Evolutionary conservation across 1,284 basidiomycete genomes (phyloP), one percentile per base, ranked within the genome.

Genomic region (Ganoderma resinaceum): DNA sequence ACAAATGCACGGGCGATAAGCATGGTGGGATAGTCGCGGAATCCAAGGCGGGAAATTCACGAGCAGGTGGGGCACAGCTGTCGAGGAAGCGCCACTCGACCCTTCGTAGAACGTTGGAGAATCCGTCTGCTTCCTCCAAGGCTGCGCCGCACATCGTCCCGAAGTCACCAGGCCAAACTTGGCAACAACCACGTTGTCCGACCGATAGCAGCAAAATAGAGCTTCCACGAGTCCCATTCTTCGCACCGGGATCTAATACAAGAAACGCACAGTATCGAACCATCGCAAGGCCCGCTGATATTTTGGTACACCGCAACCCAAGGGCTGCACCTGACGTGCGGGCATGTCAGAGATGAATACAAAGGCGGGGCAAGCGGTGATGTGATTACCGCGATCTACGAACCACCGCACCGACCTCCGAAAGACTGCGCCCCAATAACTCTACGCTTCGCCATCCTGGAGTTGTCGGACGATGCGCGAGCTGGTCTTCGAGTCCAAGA

Each of bases 401-500:
- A 66, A 53, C 57, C 35, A 61, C 18, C 70, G 70, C 61, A 12
- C 68, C 66, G 66, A 37, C 33, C 33, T 67, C 71, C 68, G 68
- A 63, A 31, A 16, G 18, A 18, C 33, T 35, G 23, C 1, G 60
- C 49, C 35, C 8, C 43, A 16, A 8, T n/a, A 29, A 49, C 38
- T n/a, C 66, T 70, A 68, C 65, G 70, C 62, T 23, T 65, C 63
- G 59, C 37, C 57, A 18, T 49, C 55, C 42, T 70, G 66, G 65
- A 64, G 66, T 61, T 71, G 69, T 29, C 77, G 75, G 69, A 93
- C 91, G 73, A 87, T 84, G 38, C 80, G 79, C 12, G 92, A 91
- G 70, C 89, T 91, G 0, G 91, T 91, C 78, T 96, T 97, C 8
- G 97, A 96, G 79, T 99, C 97, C 74, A 98, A 84, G 86, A 99